These are phyloP conservation scores for Apiotrichum gamsii DNA, from an alignment of 1,284 basidiomycete species.

Conservation along the genomic window DNA sequence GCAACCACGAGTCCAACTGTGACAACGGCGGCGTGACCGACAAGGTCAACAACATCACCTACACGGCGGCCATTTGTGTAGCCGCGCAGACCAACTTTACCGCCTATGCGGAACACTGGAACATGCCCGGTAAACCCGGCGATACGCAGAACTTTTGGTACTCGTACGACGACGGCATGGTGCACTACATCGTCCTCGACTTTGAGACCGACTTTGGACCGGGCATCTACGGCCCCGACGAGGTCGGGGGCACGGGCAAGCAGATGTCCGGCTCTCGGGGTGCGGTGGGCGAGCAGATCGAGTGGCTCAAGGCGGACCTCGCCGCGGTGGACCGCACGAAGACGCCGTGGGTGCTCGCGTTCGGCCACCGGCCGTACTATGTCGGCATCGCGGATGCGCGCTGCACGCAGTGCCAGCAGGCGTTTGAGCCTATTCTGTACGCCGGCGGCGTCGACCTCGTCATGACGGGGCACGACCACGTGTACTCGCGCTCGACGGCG, in stretches of 20 bases:
- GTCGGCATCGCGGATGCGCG: constrained; percentile 17
- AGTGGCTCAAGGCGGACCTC: constrained; percentile 34
- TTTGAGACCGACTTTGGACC: constrained; percentile 31
- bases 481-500: constrained; percentile 35
- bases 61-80: constrained; percentile 24
- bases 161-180: constrained; percentile 24
- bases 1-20: constrained; percentile 32
- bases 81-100: constrained; percentile 30
- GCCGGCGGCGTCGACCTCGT: constrained; percentile 42
- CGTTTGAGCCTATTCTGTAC: constrained; percentile 41
- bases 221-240: constrained; percentile 20
- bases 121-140: constrained; percentile 28
- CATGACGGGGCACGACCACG: constrained; percentile 41
- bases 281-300: constrained; percentile 21
- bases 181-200: constrained; percentile 27
- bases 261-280: constrained; percentile 20
- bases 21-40: constrained; percentile 21
- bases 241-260: constrained; percentile 22
- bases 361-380: constrained; percentile 38
- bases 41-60: constrained; percentile 26
- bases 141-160: constrained; percentile 35
- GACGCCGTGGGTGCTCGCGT: constrained; percentile 45
- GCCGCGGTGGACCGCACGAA: constrained; percentile 39
- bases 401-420: constrained; percentile 29
- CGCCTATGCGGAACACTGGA: constrained; percentile 31